Evolutionary conservation across 768 basidiomycete species (phyloP).

Genomic region (Pleurotus cornucopiae): DNA sequence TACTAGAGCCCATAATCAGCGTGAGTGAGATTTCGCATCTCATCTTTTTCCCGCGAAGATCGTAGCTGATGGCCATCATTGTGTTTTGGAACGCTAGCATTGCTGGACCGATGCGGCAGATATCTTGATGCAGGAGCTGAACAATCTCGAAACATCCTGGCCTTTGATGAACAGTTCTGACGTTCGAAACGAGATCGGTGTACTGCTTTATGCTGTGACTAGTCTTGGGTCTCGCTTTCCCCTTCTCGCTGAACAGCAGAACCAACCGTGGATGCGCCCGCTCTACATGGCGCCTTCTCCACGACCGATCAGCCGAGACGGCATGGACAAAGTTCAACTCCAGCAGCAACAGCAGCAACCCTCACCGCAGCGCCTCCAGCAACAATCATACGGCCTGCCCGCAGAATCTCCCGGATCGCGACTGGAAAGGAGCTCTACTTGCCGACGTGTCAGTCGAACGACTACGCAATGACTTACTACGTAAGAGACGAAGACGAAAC

Average conservation of each 20-base stretch:
- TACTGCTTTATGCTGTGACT: constrained; percentile 61
- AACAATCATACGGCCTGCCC: background rate
- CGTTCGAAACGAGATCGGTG: constrained; percentile 55
- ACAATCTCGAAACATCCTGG: constrained; percentile 61
- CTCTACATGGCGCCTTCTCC: constrained; percentile 4
- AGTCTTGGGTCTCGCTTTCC: constrained; percentile 59
- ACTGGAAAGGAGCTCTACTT: constrained; percentile 6
- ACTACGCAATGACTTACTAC: constrained; percentile 6
- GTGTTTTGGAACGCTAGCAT: constrained; percentile 34
- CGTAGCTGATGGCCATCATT: background rate
- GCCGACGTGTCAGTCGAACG: constrained; percentile 7
- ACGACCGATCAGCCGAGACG: constrained; percentile 1
- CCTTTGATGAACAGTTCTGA: constrained; percentile 53
- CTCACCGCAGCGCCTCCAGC: background rate
- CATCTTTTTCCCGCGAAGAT: background rate
- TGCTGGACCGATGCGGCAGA: constrained; percentile 73
- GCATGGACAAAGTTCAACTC: background rate
- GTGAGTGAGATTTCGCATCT: constrained; percentile 34
- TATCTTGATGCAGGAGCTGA: constrained; percentile 62
- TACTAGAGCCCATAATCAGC: constrained; percentile 75
- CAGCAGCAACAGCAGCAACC: constrained; percentile 2
- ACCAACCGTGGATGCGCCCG: background rate
- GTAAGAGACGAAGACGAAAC: background rate
- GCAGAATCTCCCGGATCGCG: constrained; percentile 4
- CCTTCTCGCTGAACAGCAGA: constrained; percentile 35